phyloP scores from a whole-genome alignment of 208 protist genomes.

The Trypanosoma mega region DNA sequence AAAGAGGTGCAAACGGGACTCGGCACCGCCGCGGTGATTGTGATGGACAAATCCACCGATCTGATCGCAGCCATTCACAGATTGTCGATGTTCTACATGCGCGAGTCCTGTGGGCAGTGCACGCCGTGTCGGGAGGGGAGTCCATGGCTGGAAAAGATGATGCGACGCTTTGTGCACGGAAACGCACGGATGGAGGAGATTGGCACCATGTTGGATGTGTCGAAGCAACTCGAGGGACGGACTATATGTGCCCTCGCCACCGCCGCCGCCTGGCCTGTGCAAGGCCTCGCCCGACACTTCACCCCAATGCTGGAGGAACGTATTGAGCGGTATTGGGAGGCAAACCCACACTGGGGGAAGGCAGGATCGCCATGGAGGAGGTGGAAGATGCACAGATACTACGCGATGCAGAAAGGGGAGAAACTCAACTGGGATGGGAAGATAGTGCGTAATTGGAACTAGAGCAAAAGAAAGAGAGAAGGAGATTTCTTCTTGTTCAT shows the following conservation, averaged over 20 bases:
- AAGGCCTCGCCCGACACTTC: constrained; percentile 98
- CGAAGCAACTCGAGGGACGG: constrained; percentile 98
- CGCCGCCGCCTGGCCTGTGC: constrained; percentile 98
- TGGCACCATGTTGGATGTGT: constrained; percentile 97
- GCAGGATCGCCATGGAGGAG: constrained; percentile 78
- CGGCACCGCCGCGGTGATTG: constrained; percentile 99
- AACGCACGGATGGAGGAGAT: constrained; percentile 97
- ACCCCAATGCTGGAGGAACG: constrained; percentile 94
- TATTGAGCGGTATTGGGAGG: constrained; percentile 90
- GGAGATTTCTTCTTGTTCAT: too few relatives aligned
- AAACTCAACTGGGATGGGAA: constrained; percentile 87
- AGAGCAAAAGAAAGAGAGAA: constrained; percentile 1
- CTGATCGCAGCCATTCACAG: constrained; percentile 95
- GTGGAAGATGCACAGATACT: constrained; percentile 89
- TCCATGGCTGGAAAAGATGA: constrained; percentile 96
- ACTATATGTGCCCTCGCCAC: constrained; percentile 99
- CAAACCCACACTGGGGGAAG: constrained; percentile 86
- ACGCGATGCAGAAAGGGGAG: constrained; percentile 89
- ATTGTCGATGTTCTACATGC: constrained; percentile 97
- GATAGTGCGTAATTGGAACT: constrained; percentile 90
- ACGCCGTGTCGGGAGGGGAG: constrained; percentile 98
- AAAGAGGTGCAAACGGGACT: constrained; percentile 93
- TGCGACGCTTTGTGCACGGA: constrained; percentile 96
- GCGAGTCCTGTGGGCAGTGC: constrained; percentile 98
- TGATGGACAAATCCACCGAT: constrained; percentile 99